A percentile compares a stretch with the other conserved stretches of the same genome.
phyloP scores from a whole-genome alignment of 2,329 filamentous ascomycete genomes.

The Teratosphaeriaceae sp. region DNA sequence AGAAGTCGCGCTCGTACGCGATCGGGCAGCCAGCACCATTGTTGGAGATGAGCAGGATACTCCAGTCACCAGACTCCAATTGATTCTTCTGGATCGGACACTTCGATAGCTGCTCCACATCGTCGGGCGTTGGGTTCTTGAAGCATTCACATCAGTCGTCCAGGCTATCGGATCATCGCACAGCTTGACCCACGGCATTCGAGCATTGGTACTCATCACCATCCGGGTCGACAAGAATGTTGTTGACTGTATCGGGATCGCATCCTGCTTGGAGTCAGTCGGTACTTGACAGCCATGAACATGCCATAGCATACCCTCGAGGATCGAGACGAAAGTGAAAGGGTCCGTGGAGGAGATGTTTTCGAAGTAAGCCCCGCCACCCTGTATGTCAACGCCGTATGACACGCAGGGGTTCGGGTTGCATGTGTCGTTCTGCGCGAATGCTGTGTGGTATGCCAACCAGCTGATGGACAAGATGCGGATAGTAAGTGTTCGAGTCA shows the following conservation, averaged over 20 bases:
- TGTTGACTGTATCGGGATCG: background rate
- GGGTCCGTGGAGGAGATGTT: slow-evolving; percentile 11
- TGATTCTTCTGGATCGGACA: background rate
- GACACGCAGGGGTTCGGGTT: slow-evolving; percentile 9
- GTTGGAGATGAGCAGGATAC: background rate
- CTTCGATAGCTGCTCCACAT: background rate
- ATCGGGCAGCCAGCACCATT: background rate
- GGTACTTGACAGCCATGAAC: background rate
- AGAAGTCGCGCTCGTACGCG: background rate
- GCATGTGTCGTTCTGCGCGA: background rate
- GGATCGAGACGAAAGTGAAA: slow-evolving; percentile 18
- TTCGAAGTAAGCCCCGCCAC: slow-evolving; percentile 18
- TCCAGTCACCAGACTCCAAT: background rate
- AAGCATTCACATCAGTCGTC: no score
- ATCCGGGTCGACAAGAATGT: background rate
- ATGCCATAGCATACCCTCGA: slow-evolving; percentile 9
- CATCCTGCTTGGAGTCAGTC: background rate
- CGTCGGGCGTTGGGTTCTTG: background rate
- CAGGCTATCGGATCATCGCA: no score
- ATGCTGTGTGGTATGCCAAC: background rate
- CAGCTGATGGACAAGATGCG: background rate
- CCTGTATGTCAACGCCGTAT: slow-evolving; percentile 18
- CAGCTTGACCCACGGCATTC: no score
- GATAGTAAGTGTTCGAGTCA: background rate
- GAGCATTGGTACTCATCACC: background rate